These are phyloP conservation scores for Diutina pseudorugosa DNA, from an alignment of 1,139 yeast species.

Conservation along the genomic window DNA sequence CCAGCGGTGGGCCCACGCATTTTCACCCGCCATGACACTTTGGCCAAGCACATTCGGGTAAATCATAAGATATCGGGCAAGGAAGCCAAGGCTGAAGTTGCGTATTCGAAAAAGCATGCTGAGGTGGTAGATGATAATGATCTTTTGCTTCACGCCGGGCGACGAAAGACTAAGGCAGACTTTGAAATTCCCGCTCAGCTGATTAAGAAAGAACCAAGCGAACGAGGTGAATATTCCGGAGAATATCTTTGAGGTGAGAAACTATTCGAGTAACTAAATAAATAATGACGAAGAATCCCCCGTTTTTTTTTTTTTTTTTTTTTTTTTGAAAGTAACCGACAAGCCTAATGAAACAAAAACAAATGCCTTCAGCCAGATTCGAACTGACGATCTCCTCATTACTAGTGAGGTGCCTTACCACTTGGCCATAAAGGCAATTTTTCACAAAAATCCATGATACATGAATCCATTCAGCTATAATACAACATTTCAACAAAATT, in stretches of 20 bases:
- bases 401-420: constrained; percentile 91
- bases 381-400: constrained; percentile 87
- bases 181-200: constrained; percentile 15
- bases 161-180: constrained; percentile 37
- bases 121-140: constrained; percentile 19
- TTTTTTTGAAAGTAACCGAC: neutral
- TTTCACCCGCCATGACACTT: constrained; percentile 88
- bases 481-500: too few relatives aligned
- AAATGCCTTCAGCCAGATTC: constrained; percentile 68
- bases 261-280: too few relatives aligned
- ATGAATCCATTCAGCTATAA: too few relatives aligned
- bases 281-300: too few relatives aligned
- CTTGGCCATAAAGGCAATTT: constrained; percentile 4
- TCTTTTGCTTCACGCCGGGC: constrained; percentile 18
- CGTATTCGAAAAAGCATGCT: constrained; percentile 35
- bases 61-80: constrained; percentile 67
- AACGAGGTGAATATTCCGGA: neutral
- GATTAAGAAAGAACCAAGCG: neutral
- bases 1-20: constrained; percentile 48
- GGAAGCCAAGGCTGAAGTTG: constrained; percentile 48
- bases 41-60: constrained; percentile 83
- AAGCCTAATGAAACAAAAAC: constrained; percentile 10
- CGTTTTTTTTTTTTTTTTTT: too few relatives aligned
- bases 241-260: neutral
- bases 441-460: neutral